A percentile compares a stretch with the other conserved stretches of the same genome.
phyloP scores from a whole-genome alignment of 2,329 filamentous ascomycete genomes.

The Fusarium chaquense region DNA sequence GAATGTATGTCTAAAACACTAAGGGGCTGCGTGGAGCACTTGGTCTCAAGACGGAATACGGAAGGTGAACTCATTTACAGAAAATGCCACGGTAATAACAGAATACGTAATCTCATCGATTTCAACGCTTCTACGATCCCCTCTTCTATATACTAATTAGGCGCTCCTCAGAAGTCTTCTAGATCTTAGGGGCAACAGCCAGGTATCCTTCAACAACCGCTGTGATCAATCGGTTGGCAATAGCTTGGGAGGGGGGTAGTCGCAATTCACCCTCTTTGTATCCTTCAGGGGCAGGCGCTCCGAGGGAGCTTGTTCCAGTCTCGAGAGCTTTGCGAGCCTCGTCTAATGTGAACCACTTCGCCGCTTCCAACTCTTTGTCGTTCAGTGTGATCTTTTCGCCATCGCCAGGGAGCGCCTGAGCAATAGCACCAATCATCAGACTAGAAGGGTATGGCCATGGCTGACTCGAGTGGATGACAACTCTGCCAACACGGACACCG shows the following conservation, averaged over 20 bases:
- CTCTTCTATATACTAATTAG: neutral
- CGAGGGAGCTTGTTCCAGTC: conserved; percentile 73
- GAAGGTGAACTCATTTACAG: neutral
- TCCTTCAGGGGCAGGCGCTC: conserved; percentile 70
- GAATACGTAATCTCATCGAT: neutral
- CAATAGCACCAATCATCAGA: conserved; percentile 89
- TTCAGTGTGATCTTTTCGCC: conserved; percentile 88
- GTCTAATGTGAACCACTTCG: conserved; percentile 86
- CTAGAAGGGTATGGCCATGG: conserved; percentile 90
- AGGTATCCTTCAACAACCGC: conserved; percentile 84
- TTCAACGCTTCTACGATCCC: conserved; percentile 14
- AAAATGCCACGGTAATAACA: neutral
- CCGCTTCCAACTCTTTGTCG: conserved; percentile 91
- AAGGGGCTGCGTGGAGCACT: neutral
- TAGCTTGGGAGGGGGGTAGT: conserved; percentile 86
- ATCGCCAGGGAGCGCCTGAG: conserved; percentile 77
- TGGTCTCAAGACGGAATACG: neutral
- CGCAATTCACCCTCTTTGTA: conserved; percentile 83
- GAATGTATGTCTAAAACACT: neutral
- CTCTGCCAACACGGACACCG: conserved; percentile 79
- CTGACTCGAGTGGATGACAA: conserved; percentile 85
- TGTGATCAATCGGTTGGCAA: conserved; percentile 88
- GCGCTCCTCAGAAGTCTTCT: conserved; percentile 1
- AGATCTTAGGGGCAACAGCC: conserved; percentile 66
- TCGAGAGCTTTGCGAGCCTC: conserved; percentile 82